Evolutionary conservation across 805 yeast genomes (phyloP).

Genomic region (Candida tammaniensis): DNA sequence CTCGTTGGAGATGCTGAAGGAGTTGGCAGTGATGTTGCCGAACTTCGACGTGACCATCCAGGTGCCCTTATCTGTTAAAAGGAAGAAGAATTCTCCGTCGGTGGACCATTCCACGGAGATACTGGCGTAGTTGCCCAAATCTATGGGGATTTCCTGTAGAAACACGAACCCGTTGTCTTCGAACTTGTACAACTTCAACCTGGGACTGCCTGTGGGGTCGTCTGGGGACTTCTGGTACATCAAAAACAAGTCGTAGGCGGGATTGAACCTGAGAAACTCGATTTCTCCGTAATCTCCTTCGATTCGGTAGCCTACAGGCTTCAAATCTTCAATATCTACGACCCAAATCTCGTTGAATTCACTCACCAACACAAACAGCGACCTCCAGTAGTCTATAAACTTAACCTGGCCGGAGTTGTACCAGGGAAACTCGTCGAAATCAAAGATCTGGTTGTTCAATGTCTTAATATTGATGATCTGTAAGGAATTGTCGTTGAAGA

Average conservation of each 20-base stretch:
- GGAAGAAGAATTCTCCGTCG: conserved; percentile 31
- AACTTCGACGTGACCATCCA: conserved; percentile 36
- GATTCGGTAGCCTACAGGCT: conserved; percentile 17
- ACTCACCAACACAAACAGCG: conserved; percentile 26
- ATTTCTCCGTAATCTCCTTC: conserved; percentile 5
- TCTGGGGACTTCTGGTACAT: neutral
- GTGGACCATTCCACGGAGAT: conserved; percentile 28
- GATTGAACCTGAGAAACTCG: conserved; percentile 19
- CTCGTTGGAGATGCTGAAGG: conserved; percentile 22
- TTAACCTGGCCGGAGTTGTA: conserved; percentile 20
- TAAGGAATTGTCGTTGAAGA: conserved; percentile 25
- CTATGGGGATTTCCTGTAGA: conserved; percentile 11
- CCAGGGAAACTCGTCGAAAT: conserved; percentile 29
- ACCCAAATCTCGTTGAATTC: conserved; percentile 7
- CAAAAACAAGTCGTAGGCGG: conserved; percentile 20
- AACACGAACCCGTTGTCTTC: conserved; percentile 8
- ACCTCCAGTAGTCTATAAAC: conserved; percentile 22
- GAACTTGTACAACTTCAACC: conserved; percentile 10
- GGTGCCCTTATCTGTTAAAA: conserved; percentile 18
- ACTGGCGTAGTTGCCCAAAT: conserved; percentile 1
- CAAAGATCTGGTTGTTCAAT: conserved; percentile 25
- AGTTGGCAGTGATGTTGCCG: conserved; percentile 30
- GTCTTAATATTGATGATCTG: conserved; percentile 34
- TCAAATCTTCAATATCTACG: conserved; percentile 2
- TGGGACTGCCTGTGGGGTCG: neutral